phyloP scores from a whole-genome alignment of 139 green algal species.

The Chlamydomonas applanata region DNA sequence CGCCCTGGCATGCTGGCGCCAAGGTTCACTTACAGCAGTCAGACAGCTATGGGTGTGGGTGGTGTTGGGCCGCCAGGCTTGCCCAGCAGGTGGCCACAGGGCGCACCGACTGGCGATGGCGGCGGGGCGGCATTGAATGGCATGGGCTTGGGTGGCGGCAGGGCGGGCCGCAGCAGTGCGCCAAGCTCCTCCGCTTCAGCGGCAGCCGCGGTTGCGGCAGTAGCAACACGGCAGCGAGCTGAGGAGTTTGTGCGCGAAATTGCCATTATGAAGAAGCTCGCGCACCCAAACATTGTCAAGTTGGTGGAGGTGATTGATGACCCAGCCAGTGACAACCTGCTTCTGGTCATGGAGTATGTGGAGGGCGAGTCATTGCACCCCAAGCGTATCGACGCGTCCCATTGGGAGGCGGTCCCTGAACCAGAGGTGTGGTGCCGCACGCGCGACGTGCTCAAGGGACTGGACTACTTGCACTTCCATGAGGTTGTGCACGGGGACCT shows the following conservation, averaged over 20 bases:
- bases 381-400: neutral
- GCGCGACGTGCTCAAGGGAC: constrained; percentile 40
- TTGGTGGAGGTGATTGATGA: constrained; percentile 57
- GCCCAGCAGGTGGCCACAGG: too few species aligned
- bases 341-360: constrained; percentile 44
- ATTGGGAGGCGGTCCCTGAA: constrained; percentile 31
- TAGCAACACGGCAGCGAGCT: neutral
- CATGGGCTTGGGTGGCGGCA: too few species aligned
- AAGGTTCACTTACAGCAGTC: too few species aligned
- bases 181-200: too few species aligned
- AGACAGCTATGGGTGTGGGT: too few species aligned
- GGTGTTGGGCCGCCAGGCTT: too few species aligned
- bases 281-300: constrained; percentile 60
- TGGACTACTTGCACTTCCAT: constrained; percentile 54
- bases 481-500: constrained; percentile 21
- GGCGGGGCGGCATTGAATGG: too few species aligned
- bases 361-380: constrained; percentile 4
- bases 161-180: too few species aligned
- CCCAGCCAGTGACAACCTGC: constrained; percentile 47
- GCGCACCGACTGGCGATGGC: too few species aligned
- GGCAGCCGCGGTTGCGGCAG: neutral
- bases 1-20: too few species aligned
- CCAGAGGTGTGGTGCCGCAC: constrained; percentile 22
- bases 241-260: constrained; percentile 54
- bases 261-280: constrained; percentile 62